Evolutionary conservation across 75 land plant species (phyloP).

Genomic region (Cupressus sempervirens): DNA sequence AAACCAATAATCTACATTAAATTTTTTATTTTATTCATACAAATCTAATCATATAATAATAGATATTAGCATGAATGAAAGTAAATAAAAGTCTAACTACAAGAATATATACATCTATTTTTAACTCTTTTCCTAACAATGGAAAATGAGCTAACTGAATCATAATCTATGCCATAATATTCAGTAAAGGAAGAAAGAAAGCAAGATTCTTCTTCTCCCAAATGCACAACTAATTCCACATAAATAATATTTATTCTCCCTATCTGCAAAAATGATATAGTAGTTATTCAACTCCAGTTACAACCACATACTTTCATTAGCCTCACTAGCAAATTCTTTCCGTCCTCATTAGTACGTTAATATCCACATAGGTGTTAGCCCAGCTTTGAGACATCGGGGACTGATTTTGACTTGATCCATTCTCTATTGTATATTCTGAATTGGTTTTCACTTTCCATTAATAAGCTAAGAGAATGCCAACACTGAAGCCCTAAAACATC

Average conservation of each 20-base stretch:
- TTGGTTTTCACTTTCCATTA: not conserved
- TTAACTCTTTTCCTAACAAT: too few relatives aligned
- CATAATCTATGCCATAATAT: not conserved
- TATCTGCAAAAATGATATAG: not conserved
- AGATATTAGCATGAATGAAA: too few relatives aligned
- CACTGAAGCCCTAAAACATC: not conserved
- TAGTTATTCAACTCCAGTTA: not conserved
- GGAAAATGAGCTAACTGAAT: not conserved
- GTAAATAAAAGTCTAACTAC: too few relatives aligned
- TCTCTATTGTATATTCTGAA: not conserved
- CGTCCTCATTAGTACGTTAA: not conserved
- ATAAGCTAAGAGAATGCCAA: not conserved
- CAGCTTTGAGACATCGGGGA: not conserved
- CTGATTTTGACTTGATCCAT: not conserved
- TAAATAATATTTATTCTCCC: not conserved
- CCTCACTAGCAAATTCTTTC: not conserved
- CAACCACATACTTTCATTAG: not conserved
- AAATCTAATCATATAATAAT: too few relatives aligned
- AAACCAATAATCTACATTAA: too few relatives aligned
- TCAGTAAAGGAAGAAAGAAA: not conserved
- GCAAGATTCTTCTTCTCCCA: not conserved
- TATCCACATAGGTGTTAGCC: not conserved
- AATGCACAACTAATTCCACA: not conserved
- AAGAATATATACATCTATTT: too few relatives aligned
- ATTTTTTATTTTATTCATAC: too few relatives aligned